Evolutionary conservation across 129 eudicot genomes (phyloP), one percentile per base, ranked within the genome.

Genomic region (Tagetes patula): DNA sequence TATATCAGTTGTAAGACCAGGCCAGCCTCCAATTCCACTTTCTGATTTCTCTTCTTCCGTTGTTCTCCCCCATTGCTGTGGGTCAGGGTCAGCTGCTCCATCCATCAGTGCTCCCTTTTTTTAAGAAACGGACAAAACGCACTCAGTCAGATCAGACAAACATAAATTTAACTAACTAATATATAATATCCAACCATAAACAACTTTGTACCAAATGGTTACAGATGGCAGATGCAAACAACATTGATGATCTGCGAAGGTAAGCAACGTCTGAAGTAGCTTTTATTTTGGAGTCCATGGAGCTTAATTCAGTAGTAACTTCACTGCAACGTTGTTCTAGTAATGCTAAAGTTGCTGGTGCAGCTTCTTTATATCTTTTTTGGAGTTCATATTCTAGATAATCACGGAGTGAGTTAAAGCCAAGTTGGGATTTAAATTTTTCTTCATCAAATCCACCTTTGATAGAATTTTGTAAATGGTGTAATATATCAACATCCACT

Each of bases 41-140:
- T 20, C 27, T 20, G 27, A 20, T 20, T 20, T 20, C 27, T 20
- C 27, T 20, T 20, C 27, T 20, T 20, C 92, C 40, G 81, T 88
- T 79, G 96, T 91, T 85, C 67, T 88, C 9, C 97, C 97, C 97
- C 97, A 91, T 75, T 88, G 90, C 83, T 88, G 93, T 20, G 97
- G 97, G 43, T 84, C 87, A 7, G 97, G 93, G 69, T 91, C 92
- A 40, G 93, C 97, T 71, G 93, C 92, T 75, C 97, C 97, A 79
- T 88, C 91, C 47, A 91, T 84, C 65, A 91, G 79, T 65, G 84
- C 82, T 72, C 86, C 96, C 92, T 91, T 73, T 65, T 50, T 48
- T 20, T 0, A 45, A 34, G 52, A 32, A 58, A 53, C 8, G 39
- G 33, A 13, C 31, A 40, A 14, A 47, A 34, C 31, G 54, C 61